Evolutionary conservation across 106 monocot genomes (phyloP).

Genomic region (Apostasia shenzhenica): DNA sequence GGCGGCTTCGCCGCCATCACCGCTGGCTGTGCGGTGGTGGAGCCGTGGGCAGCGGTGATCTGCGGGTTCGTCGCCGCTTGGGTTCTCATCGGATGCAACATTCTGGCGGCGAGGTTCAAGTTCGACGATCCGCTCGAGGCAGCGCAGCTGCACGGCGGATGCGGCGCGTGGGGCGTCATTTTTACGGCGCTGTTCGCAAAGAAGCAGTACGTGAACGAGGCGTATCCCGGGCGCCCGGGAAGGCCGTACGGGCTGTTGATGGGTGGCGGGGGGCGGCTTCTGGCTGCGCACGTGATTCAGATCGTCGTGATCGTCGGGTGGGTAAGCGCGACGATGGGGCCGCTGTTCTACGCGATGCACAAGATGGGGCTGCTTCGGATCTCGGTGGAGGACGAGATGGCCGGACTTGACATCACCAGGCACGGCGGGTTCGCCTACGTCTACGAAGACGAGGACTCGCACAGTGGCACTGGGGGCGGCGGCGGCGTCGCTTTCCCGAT

Average conservation of each 20-base stretch:
- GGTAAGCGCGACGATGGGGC: constrained; percentile 17
- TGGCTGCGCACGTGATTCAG: constrained; percentile 22
- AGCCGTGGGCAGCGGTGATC: constrained; percentile 33
- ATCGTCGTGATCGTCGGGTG: constrained; percentile 21
- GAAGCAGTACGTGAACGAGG: constrained; percentile 15
- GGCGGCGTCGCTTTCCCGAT: constrained; percentile 2
- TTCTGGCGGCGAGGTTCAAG: constrained; percentile 9
- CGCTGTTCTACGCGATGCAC: constrained; percentile 20
- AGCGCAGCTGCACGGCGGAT: constrained; percentile 41
- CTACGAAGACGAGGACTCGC: not conserved
- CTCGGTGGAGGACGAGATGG: constrained; percentile 33
- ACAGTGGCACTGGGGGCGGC: not conserved
- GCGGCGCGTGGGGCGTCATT: constrained; percentile 32
- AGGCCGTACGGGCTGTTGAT: constrained; percentile 26
- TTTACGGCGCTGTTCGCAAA: constrained; percentile 33
- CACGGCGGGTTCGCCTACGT: constrained; percentile 26
- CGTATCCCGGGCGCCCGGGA: constrained; percentile 4
- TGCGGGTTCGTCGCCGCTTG: constrained; percentile 32
- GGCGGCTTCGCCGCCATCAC: constrained; percentile 41
- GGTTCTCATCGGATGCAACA: constrained; percentile 33
- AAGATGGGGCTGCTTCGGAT: constrained; percentile 20
- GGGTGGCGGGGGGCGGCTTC: constrained; percentile 29
- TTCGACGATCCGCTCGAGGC: constrained; percentile 42
- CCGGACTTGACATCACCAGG: constrained; percentile 25
- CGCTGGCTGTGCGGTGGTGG: constrained; percentile 32